Base-by-base conservation (phyloP, 2,329 filamentous ascomycete genomes). In the Stenocarpella maydis region DNA sequence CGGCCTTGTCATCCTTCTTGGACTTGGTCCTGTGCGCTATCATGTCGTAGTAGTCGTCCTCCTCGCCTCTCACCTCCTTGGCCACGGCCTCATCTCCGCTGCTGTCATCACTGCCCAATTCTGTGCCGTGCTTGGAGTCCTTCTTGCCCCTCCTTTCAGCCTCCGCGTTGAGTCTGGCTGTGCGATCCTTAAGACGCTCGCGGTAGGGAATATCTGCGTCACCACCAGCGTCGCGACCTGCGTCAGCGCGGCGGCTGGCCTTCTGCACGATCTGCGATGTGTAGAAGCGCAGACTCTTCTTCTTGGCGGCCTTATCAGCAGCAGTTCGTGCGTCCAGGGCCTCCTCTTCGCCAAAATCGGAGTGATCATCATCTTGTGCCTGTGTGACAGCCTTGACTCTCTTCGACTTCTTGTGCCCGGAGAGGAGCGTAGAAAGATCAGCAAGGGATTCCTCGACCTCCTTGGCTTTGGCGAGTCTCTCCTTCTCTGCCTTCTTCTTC, bases 211-310 rank as follows among this genome's bases (percentile, higher is more conserved):
- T 87, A 80, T 97, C 93, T 74, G 88, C 86, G 77, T 97, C 93
- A 74, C 93, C 93, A 73, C 93, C 93, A 1, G 90, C 88, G 69
- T 92, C 90, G 71, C 90, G 88, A 50, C 92, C 91, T 47, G 91
- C 91, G 39, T 86, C 89, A 7, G 90, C 89, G 67, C 93, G 93
- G 78, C 93, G 95, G 82, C 94, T 97, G 68, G 93, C 90, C 82
- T 98, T 98, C 79, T 98, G 95, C 34, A 93, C 92, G 73, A 99
- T 96, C 79, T 99, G 96, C 3, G 95, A 97, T 2, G 97, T 98
- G 86, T 99, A 99, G 85, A 99, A 99, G 72, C 94, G 92, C 69
- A 99, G 87, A 73, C 90, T 94, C 85, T 97, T 97, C 86, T 96
- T 97, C 80, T 92, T 92, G 70, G 89, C 88, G 0, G 91, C 92